These are phyloP conservation scores for Leccinellum rugosiceps DNA, from an alignment of 768 basidiomycete genomes.

Conservation along the genomic window DNA sequence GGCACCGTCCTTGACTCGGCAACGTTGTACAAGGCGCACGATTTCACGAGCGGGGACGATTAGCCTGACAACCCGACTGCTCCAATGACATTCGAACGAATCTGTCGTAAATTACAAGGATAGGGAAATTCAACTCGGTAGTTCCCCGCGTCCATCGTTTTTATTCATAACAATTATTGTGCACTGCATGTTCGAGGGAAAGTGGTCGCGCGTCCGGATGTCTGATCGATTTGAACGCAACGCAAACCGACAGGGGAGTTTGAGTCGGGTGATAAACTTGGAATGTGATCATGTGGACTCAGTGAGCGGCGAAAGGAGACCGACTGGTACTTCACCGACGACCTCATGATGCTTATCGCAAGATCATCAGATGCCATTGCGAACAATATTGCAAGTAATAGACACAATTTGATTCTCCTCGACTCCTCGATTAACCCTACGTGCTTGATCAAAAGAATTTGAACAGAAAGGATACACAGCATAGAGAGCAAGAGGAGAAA, in stretches of 20 bases:
- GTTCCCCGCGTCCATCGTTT: too few species aligned
- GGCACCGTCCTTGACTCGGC: conserved; percentile 23
- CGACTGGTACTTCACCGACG: too few species aligned
- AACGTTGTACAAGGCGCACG: conserved; percentile 25
- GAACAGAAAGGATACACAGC: conserved; percentile 20
- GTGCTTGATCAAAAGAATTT: background rate
- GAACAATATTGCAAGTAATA: background rate
- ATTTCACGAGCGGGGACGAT: background rate
- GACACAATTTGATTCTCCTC: conserved; percentile 4
- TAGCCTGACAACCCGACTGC: background rate
- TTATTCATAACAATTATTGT: background rate
- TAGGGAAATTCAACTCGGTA: background rate
- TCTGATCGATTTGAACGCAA: background rate
- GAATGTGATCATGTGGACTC: background rate
- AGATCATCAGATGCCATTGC: too few species aligned
- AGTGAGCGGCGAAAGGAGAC: too few species aligned
- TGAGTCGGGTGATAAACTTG: background rate
- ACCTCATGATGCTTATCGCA: too few species aligned
- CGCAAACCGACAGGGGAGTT: background rate
- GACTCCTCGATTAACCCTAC: background rate
- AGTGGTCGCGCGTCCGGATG: background rate
- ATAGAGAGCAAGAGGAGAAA: conserved; percentile 14
- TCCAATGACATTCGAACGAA: background rate
- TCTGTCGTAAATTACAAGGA: background rate
- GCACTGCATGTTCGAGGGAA: background rate